phyloP scores from a whole-genome alignment of 306 rosid genomes.

The Cucurbita pepo region DNA sequence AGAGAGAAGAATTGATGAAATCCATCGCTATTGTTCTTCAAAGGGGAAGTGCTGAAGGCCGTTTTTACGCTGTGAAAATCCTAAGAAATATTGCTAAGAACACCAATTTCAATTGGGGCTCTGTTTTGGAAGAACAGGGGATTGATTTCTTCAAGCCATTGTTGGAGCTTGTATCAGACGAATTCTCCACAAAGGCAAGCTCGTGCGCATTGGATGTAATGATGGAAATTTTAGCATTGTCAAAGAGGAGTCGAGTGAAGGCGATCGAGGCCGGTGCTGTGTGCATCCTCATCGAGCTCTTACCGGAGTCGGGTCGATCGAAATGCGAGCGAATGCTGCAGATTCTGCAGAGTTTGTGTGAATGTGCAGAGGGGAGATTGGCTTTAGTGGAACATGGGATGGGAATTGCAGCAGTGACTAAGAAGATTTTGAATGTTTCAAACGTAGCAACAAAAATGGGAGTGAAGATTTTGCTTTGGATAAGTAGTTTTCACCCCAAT shows the following conservation, averaged over 20 bases:
- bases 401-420: slow-evolving; percentile 24
- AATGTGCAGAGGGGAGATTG: slow-evolving; percentile 38
- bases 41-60: slow-evolving; percentile 28
- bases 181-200: slow-evolving; percentile 25
- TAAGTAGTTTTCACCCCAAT: slow-evolving; percentile 19
- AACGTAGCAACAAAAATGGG: slow-evolving; percentile 19
- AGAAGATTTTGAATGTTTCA: slow-evolving; percentile 24
- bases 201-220: slow-evolving; percentile 26
- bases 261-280: slow-evolving; percentile 46
- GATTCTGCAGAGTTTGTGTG: slow-evolving; percentile 22
- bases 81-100: slow-evolving; percentile 14
- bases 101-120: slow-evolving; percentile 19
- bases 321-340: slow-evolving; percentile 24
- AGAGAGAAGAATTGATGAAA: slow-evolving; percentile 19
- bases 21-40: slow-evolving; percentile 27
- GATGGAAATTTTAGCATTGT: slow-evolving; percentile 13
- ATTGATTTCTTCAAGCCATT: slow-evolving; percentile 33
- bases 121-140: slow-evolving; percentile 24
- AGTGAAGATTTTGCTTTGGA: slow-evolving; percentile 28
- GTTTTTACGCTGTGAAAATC: slow-evolving; percentile 21
- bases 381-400: slow-evolving; percentile 37
- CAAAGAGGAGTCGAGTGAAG: slow-evolving; percentile 23
- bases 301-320: slow-evolving; percentile 22
- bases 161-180: slow-evolving; percentile 38
- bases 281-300: slow-evolving; percentile 28